Evolutionary conservation across 2,329 filamentous ascomycete species (phyloP).

Genomic region (Paradendryphiella salina): DNA sequence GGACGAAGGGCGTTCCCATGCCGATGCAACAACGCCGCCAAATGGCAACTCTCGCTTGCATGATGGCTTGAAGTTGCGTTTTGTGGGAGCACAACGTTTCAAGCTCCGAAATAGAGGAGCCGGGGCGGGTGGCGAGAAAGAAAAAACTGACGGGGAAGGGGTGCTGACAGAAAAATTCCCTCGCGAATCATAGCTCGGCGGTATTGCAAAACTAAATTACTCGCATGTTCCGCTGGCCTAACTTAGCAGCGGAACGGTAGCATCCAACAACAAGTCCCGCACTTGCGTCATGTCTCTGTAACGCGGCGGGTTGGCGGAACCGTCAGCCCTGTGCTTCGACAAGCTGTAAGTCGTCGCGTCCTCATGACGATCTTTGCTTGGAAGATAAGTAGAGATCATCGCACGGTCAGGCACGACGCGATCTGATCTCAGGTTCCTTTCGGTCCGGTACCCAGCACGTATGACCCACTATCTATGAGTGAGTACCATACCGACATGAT

Average conservation of each 20-base stretch:
- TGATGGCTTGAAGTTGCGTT: slow-evolving; percentile 11
- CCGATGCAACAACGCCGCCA: slow-evolving; percentile 1
- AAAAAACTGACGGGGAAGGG: background rate
- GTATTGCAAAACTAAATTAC: slow-evolving; percentile 4
- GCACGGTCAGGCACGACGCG: slow-evolving; percentile 22
- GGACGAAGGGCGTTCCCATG: slow-evolving; percentile 1
- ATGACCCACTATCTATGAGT: slow-evolving; percentile 7
- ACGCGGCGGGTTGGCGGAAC: slow-evolving; percentile 3
- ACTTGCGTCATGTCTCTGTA: slow-evolving; percentile 5
- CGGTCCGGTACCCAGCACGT: slow-evolving; percentile 18
- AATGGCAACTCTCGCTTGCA: slow-evolving; percentile 10
- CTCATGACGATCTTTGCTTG: slow-evolving; percentile 19
- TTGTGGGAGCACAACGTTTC: slow-evolving; percentile 9
- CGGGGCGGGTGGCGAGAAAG: slow-evolving; percentile 15
- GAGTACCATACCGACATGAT: slow-evolving; percentile 8
- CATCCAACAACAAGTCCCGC: slow-evolving; percentile 1
- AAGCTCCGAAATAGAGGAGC: slow-evolving; percentile 13
- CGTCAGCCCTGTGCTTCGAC: slow-evolving; percentile 31
- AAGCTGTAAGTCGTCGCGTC: slow-evolving; percentile 33
- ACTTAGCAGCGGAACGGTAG: slow-evolving; percentile 5
- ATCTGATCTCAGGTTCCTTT: slow-evolving; percentile 16
- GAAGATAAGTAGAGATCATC: slow-evolving; percentile 9
- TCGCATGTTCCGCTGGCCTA: slow-evolving; percentile 2
- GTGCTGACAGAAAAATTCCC: slow-evolving; percentile 1
- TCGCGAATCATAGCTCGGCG: slow-evolving; percentile 6